Base-by-base conservation (phyloP, 78 protist species). In the Capsaspora owczarzaki region DNA sequence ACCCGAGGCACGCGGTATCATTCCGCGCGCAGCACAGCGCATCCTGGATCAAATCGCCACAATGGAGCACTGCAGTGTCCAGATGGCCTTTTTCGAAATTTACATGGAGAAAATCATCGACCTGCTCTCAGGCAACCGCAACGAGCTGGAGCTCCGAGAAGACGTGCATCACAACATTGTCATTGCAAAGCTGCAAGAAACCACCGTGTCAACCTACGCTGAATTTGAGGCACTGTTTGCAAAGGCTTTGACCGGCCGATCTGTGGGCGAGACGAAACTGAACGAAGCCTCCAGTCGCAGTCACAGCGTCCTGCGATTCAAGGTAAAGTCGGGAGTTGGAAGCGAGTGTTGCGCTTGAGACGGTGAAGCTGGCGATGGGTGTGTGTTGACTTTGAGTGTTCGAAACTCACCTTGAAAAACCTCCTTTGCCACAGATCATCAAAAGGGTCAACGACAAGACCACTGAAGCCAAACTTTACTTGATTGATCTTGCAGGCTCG, bases 211-310 rank as follows among this genome's bases (percentile, higher is more conserved):
- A 8, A 61, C 10, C 22, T 3, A 14, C 43, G 41, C 70, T 1
- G 70, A 61, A 33, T 61, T 61, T 33, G 70, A 61, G 70, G 19
- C 33, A 40, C 33, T 33, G 4, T 61, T 14, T 33, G 40, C 33
- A 22, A 6, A 33, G 41, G 70, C 41, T 20, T 4, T 25, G 70
- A 4, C 3, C 41, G 6, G 33, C 41, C 5, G 70, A 4, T 6
- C 33, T 2, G 33, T 40, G 4, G 41, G 16, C 70, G 40, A 16
- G 41, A 93, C 94, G 3, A 37, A 68, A 22, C 91, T 94, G 95
- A 94, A 94, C 87, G 86, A 88, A 8, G 76, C 81, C 41, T 86
- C 92, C 31, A 83, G 91, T 38, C 91, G 97, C 51, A 79, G 91
- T 33, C 97, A 94, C 74, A 79, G 93, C 27, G 87, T 94, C 20